Percentiles rank a stretch among this genome's conserved stretches.
phyloP scores from a whole-genome alignment of 768 basidiomycete species.

The Xanthoconium stramineum region DNA sequence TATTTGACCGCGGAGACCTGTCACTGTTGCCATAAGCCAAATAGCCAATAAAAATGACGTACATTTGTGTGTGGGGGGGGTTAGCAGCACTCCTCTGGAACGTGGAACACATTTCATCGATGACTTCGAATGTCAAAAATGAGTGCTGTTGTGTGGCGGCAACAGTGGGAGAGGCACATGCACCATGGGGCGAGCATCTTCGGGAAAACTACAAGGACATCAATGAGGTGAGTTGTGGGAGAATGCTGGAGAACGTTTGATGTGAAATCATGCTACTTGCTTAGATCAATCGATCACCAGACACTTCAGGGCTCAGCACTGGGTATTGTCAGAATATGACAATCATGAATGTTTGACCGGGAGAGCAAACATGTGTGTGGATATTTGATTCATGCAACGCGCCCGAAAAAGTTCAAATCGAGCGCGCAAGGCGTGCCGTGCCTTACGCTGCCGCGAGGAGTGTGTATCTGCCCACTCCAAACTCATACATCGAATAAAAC shows the following conservation, averaged over 20 bases:
- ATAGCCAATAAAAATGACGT: not conserved
- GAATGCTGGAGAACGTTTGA: too few relatives aligned
- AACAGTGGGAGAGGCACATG: too few relatives aligned
- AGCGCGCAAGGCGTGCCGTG: not conserved
- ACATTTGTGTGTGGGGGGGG: too few relatives aligned
- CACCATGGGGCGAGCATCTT: too few relatives aligned
- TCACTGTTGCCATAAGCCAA: not conserved
- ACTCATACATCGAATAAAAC: constrained; percentile 60
- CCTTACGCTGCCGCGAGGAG: not conserved
- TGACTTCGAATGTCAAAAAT: not conserved
- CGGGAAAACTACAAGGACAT: not conserved
- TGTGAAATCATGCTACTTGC: too few relatives aligned
- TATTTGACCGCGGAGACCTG: not conserved
- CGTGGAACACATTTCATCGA: not conserved
- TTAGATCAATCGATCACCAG: too few relatives aligned
- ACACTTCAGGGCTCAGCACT: too few relatives aligned
- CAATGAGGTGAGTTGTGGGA: too few relatives aligned
- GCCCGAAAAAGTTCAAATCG: not conserved
- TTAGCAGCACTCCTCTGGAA: too few relatives aligned
- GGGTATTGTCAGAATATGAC: not conserved
- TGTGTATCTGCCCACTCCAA: not conserved
- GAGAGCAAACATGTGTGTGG: too few relatives aligned
- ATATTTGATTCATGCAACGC: not conserved
- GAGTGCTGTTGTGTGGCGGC: too few relatives aligned
- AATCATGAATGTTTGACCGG: not conserved